These are phyloP conservation scores for Diaporthe capsici DNA, from an alignment of 2,329 filamentous ascomycete species.

Conservation along the genomic window DNA sequence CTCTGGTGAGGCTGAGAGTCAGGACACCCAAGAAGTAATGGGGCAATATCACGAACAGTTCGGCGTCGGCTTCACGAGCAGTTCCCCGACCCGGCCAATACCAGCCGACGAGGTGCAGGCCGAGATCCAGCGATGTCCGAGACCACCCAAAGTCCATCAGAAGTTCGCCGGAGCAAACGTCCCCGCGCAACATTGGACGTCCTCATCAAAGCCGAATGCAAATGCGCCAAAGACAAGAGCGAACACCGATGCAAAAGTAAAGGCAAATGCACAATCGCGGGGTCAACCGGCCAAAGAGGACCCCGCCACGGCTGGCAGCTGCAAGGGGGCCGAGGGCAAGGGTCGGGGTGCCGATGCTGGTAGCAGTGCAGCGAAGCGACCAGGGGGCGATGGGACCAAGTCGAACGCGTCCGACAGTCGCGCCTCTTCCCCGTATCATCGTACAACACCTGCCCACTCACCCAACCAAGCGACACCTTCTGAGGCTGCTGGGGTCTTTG, in stretches of 20 bases:
- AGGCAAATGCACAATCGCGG: constrained; percentile 4
- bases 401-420: constrained; percentile 37
- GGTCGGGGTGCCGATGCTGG: constrained; percentile 2
- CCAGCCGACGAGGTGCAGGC: neutral
- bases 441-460: neutral
- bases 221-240: neutral
- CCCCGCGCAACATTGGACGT: neutral
- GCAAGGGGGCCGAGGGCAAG: constrained; percentile 27
- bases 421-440: constrained; percentile 17
- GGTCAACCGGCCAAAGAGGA: constrained; percentile 13
- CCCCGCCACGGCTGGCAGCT: constrained; percentile 29
- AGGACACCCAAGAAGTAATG: constrained; percentile 61
- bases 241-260: neutral
- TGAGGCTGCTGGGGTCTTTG: neutral
- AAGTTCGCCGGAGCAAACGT: neutral
- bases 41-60: constrained; percentile 56
- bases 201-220: neutral
- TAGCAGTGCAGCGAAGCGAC: constrained; percentile 13
- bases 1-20: constrained; percentile 54
- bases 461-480: neutral
- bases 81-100: constrained; percentile 33
- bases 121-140: constrained; percentile 4
- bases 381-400: constrained; percentile 7
- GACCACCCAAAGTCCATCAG: constrained; percentile 37
- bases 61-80: constrained; percentile 49